phyloP scores from a whole-genome alignment of 2,329 filamentous ascomycete species.

The Ophiostoma piceae region DNA sequence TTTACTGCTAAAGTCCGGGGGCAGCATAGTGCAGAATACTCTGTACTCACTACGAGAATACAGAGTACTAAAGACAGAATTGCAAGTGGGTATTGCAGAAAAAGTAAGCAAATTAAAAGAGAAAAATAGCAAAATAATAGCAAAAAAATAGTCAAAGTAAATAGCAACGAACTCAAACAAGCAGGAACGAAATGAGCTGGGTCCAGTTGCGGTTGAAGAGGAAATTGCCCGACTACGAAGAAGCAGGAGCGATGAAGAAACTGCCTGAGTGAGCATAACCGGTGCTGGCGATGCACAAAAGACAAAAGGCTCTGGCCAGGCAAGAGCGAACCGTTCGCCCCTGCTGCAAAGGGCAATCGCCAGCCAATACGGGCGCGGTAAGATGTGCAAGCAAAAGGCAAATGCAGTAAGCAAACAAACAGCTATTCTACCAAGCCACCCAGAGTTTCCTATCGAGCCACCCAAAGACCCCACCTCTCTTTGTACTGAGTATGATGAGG shows the following conservation, averaged over 20 bases:
- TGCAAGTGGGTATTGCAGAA: slow-evolving; percentile 18
- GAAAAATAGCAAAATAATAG: slow-evolving; percentile 16
- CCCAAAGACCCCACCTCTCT: too few relatives aligned
- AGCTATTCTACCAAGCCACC: too few relatives aligned
- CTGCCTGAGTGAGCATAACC: neutral
- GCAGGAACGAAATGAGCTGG: slow-evolving; percentile 9
- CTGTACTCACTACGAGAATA: too few relatives aligned
- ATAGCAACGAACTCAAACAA: slow-evolving; percentile 3
- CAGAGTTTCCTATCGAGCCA: too few relatives aligned
- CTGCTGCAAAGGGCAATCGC: neutral
- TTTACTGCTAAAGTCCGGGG: neutral
- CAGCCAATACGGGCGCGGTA: slow-evolving; percentile 10
- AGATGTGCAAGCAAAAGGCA: too few relatives aligned
- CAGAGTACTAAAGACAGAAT: neutral
- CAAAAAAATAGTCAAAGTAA: slow-evolving; percentile 2
- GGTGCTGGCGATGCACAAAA: neutral
- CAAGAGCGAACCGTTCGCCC: neutral
- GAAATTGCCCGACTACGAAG: neutral
- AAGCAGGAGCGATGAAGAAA: slow-evolving; percentile 9
- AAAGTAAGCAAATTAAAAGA: slow-evolving; percentile 16
- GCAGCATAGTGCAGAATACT: too few relatives aligned
- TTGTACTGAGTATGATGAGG: too few relatives aligned
- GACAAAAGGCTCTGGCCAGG: neutral
- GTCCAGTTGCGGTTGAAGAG: neutral
- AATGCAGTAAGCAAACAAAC: too few relatives aligned